These are phyloP conservation scores for Rhododendron williamsianum DNA, from an alignment of 148 eudicot species.

Conservation along the genomic window DNA sequence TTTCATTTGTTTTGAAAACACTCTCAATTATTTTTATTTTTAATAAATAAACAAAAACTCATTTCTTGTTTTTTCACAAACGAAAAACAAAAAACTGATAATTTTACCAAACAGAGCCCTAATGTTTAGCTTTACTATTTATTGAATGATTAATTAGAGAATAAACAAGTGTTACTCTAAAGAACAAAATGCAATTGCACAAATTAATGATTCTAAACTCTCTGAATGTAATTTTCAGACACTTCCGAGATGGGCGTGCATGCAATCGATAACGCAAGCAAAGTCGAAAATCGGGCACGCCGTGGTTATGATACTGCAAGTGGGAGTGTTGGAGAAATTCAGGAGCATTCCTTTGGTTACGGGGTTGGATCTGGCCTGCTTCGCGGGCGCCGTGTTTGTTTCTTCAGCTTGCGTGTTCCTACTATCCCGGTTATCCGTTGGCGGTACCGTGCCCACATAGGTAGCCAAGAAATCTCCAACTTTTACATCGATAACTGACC, in stretches of 20 bases:
- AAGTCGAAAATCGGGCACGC: constrained; percentile 72
- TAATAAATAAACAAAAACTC: too few relatives aligned
- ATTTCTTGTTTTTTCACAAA: too few relatives aligned
- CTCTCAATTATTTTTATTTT: too few relatives aligned
- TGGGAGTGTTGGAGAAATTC: constrained; percentile 63
- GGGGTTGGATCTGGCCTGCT: constrained; percentile 63
- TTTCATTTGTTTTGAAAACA: too few relatives aligned
- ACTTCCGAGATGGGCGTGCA: constrained; percentile 44
- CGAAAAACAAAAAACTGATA: too few relatives aligned
- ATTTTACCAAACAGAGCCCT: too few relatives aligned
- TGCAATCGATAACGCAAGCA: constrained; percentile 42
- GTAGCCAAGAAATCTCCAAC: neutral
- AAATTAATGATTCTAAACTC: neutral
- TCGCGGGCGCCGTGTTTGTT: constrained; percentile 53
- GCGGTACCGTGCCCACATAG: too few relatives aligned
- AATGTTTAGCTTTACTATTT: neutral
- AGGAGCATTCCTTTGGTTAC: constrained; percentile 46
- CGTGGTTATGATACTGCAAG: constrained; percentile 61
- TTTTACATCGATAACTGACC: neutral
- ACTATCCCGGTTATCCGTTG: constrained; percentile 40
- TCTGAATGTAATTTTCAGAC: constrained; percentile 20
- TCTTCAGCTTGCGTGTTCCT: constrained; percentile 56
- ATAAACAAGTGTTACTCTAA: too few relatives aligned
- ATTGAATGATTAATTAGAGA: neutral
- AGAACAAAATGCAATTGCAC: neutral